Evolutionary conservation across 2,329 filamentous ascomycete species (phyloP), one percentile per base, ranked within the genome.

Genomic region (Diaporthe humulicola): DNA sequence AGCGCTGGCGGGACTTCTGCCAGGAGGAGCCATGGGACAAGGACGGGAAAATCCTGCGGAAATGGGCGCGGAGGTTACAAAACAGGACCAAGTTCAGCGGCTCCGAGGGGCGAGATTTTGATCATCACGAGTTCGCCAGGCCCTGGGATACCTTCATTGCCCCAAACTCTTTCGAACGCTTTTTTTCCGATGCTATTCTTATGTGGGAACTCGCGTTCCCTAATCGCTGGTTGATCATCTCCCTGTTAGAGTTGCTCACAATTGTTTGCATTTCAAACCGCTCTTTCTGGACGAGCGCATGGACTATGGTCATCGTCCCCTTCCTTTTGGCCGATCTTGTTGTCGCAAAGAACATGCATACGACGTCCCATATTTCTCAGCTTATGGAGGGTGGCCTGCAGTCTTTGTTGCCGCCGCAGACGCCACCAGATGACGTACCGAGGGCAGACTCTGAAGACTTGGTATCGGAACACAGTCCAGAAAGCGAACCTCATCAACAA

Each of bases 1-100:
- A 42, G 15, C n/a, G 58, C 12, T 61, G 58, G 58, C 58, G 58
- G n/a, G 58, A 61, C 38, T 61, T 61, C 45, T 61, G 58, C n/a
- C 5, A 61, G 3, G 19, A 61, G 15, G 15, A 25, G 38, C 58
- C 58, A 7, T 61, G 58, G 58, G 58, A 61, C 25, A 7, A 5
- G 9, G 8, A 25, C 2, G 58, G 58, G n/a, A 61, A 42, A 10
- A 28, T 61, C 2, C 38, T 61, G n/a, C 58, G 38, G n/a, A 25
- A 9, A 15, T 61, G 58, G 58, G n/a, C 38, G 14, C 38, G 40
- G 38, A 61, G 58, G n/a, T 45, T 61, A 15, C 38, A 38, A n/a
- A 30, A 42, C 58, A 61, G 58, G 25, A n/a, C 38, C 58, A 61
- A 40, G 22, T 61, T 42, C 38, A 1, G 15, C 38, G 38, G 36